These are phyloP conservation scores for Cryptosporidium viatorum DNA, from an alignment of 169 alveolate species.

Conservation along the genomic window DNA sequence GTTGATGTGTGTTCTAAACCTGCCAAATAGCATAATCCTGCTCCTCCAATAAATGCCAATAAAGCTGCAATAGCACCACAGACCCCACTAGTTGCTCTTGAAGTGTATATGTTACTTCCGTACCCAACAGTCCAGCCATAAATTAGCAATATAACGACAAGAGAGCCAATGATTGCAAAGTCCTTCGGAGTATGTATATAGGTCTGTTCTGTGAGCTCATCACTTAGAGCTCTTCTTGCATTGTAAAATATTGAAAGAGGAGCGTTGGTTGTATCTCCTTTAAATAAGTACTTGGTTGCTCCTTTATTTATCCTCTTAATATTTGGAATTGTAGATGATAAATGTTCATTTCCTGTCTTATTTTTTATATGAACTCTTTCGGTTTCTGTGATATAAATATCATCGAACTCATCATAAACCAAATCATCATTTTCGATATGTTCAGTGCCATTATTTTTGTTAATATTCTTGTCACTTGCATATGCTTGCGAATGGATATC, in stretches of 20 bases:
- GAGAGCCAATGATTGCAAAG: conserved; percentile 67
- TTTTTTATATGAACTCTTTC: conserved; percentile 2
- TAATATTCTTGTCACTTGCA: background rate
- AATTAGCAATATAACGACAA: conserved; percentile 34
- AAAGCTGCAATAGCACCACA: conserved; percentile 85
- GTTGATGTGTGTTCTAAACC: conserved; percentile 85
- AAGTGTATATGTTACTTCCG: conserved; percentile 65
- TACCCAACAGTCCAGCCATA: conserved; percentile 75
- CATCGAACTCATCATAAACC: conserved; percentile 8
- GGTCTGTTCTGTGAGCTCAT: conserved; percentile 67
- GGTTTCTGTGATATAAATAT: background rate
- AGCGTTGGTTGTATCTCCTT: conserved; percentile 38
- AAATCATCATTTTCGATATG: background rate
- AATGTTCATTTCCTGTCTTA: background rate
- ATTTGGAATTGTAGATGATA: conserved; percentile 19
- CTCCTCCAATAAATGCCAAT: conserved; percentile 84
- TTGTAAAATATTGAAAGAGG: conserved; percentile 47
- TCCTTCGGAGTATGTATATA: conserved; percentile 70
- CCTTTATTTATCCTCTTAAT: conserved; percentile 49
- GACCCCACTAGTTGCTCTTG: conserved; percentile 75
- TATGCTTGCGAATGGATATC: background rate
- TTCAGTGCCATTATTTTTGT: conserved; percentile 1
- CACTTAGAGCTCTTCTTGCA: conserved; percentile 75
- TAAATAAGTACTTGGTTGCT: conserved; percentile 49
- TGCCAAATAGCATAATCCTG: conserved; percentile 83